Conservation (phyloP, 441 rosid genomes). For the Populus hybrid region DNA sequence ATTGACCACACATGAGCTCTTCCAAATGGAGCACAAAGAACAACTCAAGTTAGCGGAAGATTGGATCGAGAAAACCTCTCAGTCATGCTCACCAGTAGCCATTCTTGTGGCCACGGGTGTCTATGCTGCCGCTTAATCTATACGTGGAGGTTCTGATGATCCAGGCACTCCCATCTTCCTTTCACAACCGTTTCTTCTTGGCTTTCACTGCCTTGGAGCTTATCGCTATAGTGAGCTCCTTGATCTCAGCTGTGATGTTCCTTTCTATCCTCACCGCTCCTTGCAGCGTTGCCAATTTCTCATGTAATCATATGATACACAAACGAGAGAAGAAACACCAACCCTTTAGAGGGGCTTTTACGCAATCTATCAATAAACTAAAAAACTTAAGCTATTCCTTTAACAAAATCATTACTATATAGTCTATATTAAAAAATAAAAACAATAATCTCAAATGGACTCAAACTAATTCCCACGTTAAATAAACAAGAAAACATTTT, state of each 20-base stretch:
- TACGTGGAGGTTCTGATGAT: constrained; percentile 21
- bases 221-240: constrained; percentile 13
- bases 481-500: no score
- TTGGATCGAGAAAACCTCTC: constrained; percentile 23
- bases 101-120: constrained; percentile 21
- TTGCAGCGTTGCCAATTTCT: no score
- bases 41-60: constrained; percentile 10
- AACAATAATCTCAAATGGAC: no score
- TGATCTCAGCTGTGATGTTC: constrained; percentile 25
- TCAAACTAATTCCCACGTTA: no score
- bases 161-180: constrained; percentile 18
- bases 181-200: background rate
- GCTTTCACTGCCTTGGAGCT: constrained; percentile 17
- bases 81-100: constrained; percentile 25
- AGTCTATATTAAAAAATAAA: no score
- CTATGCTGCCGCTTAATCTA: constrained; percentile 23
- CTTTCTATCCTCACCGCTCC: constrained; percentile 23
- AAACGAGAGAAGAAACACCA: no score
- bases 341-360: no score
- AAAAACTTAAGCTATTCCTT: no score
- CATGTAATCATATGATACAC: no score
- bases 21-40: background rate
- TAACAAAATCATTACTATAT: no score
- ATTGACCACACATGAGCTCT: background rate
- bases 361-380: no score